These are phyloP conservation scores for Trichopus zeylanicus DNA, from an alignment of 116 monocot species.

Conservation along the genomic window DNA sequence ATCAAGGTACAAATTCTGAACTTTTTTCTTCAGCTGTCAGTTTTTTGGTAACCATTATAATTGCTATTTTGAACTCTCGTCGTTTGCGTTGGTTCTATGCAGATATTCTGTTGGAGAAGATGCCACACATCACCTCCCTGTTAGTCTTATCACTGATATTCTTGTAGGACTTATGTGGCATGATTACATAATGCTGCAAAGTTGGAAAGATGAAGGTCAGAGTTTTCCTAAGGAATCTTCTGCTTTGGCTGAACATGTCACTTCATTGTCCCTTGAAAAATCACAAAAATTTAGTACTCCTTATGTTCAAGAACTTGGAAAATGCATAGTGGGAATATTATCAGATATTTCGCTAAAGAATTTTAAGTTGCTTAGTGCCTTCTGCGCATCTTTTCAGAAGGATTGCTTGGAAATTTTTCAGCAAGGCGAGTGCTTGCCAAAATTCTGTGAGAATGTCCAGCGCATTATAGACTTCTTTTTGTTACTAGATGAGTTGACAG, in stretches of 20 bases:
- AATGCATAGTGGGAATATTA: slow-evolving; percentile 64
- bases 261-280: slow-evolving; percentile 18
- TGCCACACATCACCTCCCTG: slow-evolving; percentile 21
- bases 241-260: slow-evolving; percentile 8
- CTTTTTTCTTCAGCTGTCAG: not conserved
- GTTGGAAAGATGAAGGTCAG: slow-evolving; percentile 19
- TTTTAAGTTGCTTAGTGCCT: slow-evolving; percentile 27
- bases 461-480: slow-evolving; percentile 48
- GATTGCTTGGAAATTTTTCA: slow-evolving; percentile 57
- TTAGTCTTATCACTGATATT: slow-evolving; percentile 41
- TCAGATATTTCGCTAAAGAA: slow-evolving; percentile 40
- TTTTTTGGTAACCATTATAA: too few species aligned
- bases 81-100: slow-evolving; percentile 7
- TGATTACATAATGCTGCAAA: slow-evolving; percentile 49
- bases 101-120: slow-evolving; percentile 44
- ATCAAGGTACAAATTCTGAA: slow-evolving; percentile 43
- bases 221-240: slow-evolving; percentile 5
- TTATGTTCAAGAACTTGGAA: slow-evolving; percentile 63
- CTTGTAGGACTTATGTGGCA: slow-evolving; percentile 62
- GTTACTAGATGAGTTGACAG: slow-evolving; percentile 35
- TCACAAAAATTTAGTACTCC: slow-evolving; percentile 22
- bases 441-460: slow-evolving; percentile 32
- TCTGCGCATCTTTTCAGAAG: slow-evolving; percentile 52
- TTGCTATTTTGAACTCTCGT: not conserved
- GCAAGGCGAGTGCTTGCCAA: slow-evolving; percentile 26